Percentiles rank a stretch among this genome's conserved stretches.
Evolutionary conservation across 2,329 filamentous ascomycete genomes (phyloP).

Genomic region (Hirsutella minnesotensis): DNA sequence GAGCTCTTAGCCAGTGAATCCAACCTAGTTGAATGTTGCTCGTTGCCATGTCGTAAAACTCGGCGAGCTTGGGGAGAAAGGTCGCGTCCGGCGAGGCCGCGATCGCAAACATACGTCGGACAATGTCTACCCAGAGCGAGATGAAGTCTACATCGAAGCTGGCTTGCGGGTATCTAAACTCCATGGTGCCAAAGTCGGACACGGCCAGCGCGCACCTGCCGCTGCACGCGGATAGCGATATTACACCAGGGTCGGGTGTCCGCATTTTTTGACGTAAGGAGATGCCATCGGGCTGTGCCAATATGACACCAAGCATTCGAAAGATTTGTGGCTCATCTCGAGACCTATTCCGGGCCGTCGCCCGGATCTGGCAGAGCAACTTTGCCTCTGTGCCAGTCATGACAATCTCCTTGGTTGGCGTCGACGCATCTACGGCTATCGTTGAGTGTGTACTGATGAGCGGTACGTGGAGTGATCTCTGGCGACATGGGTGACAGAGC

Average conservation of each 20-base stretch:
- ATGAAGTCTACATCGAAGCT: constrained; percentile 14
- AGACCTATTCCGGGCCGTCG: not conserved
- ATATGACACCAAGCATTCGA: not conserved
- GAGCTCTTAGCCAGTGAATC: constrained; percentile 8
- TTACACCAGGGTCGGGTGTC: not conserved
- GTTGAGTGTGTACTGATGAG: constrained; percentile 10
- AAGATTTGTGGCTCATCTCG: not conserved
- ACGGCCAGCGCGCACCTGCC: constrained; percentile 13
- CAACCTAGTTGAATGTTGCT: constrained; percentile 8
- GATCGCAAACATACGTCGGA: constrained; percentile 11
- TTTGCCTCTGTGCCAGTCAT: not conserved
- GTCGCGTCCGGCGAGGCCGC: constrained; percentile 6
- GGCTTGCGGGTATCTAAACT: constrained; percentile 17
- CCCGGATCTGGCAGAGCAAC: not conserved
- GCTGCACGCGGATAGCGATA: not conserved
- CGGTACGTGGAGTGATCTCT: constrained; percentile 8
- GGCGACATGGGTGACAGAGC: constrained; percentile 12
- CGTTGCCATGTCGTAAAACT: constrained; percentile 13
- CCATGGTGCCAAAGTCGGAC: constrained; percentile 12
- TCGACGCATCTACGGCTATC: not conserved
- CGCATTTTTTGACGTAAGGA: not conserved
- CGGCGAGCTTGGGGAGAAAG: constrained; percentile 9
- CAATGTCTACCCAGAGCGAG: constrained; percentile 12
- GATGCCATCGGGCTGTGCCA: not conserved
- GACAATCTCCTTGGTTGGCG: not conserved